Percentiles rank a stretch among this genome's conserved stretches.
These are phyloP conservation scores for Podospora tetraspora DNA, from an alignment of 495 filamentous ascomycete species.

Conservation along the genomic window DNA sequence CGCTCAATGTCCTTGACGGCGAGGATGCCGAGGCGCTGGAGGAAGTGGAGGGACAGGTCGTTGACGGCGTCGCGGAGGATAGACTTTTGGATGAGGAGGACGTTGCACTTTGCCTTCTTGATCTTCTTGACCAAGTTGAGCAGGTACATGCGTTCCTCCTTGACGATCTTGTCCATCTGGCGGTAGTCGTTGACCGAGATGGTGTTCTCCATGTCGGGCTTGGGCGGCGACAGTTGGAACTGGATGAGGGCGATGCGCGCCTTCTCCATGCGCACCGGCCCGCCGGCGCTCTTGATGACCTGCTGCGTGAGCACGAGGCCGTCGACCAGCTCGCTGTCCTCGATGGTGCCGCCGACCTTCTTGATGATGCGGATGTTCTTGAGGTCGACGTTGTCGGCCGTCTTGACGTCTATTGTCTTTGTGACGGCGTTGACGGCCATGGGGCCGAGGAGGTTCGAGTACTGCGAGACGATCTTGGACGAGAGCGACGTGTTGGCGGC, in stretches of 20 bases:
- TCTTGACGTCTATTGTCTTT: slow-evolving; percentile 90
- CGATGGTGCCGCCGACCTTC: slow-evolving; percentile 97
- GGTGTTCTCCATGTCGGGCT: slow-evolving; percentile 99
- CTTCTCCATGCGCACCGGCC: slow-evolving; percentile 92
- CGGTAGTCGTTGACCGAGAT: slow-evolving; percentile 98
- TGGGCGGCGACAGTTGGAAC: slow-evolving; percentile 95
- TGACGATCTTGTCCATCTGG: slow-evolving; percentile 99
- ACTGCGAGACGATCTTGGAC: slow-evolving; percentile 96
- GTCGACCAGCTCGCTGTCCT: slow-evolving; percentile 96
- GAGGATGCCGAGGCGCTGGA: slow-evolving; percentile 92
- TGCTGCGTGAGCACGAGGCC: slow-evolving; percentile 88
- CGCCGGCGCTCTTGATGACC: slow-evolving; percentile 88
- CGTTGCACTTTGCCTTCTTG: slow-evolving; percentile 99
- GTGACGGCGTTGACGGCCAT: slow-evolving; percentile 97
- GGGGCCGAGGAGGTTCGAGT: slow-evolving; percentile 84
- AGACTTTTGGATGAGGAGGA: slow-evolving; percentile 96
- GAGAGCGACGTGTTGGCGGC: slow-evolving; percentile 96
- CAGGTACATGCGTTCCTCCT: slow-evolving; percentile 96
- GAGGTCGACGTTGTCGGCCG: slow-evolving; percentile 92
- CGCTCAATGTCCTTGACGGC: slow-evolving; percentile 96
- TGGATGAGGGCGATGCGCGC: slow-evolving; percentile 95
- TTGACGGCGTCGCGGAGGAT: slow-evolving; percentile 97
- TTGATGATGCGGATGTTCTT: slow-evolving; percentile 95
- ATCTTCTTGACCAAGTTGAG: slow-evolving; percentile 99
- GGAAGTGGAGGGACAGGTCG: slow-evolving; percentile 93